phyloP scores from a whole-genome alignment of 305 asterid species.

The Rubia peregrina region DNA sequence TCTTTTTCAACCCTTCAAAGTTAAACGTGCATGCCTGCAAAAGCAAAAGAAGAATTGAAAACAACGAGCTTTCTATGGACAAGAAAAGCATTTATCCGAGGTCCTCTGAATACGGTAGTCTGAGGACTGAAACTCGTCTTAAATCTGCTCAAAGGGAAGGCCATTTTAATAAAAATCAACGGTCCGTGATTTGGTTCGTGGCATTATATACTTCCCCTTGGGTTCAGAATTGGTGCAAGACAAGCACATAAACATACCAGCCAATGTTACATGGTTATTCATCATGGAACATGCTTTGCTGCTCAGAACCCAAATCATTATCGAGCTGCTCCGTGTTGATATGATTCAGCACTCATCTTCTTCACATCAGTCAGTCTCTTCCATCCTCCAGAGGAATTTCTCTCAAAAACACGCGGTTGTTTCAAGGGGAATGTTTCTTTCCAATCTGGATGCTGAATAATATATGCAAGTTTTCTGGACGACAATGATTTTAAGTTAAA shows the following conservation, averaged over 20 bases:
- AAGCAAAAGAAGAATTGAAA: neutral
- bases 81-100: neutral
- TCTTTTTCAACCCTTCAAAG: neutral
- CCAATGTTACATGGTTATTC: neutral
- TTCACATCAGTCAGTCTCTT: constrained; percentile 8
- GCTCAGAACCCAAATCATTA: neutral
- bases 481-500: neutral
- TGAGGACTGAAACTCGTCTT: neutral
- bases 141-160: neutral
- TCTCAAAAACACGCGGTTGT: constrained; percentile 56
- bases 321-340: neutral
- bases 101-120: neutral
- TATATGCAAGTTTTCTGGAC: constrained; percentile 65
- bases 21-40: neutral
- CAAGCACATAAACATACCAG: neutral
- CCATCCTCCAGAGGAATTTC: constrained; percentile 58
- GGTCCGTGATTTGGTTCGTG: neutral
- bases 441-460: constrained; percentile 68
- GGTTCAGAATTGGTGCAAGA: neutral
- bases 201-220: neutral
- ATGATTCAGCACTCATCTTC: neutral
- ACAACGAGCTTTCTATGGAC: neutral
- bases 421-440: constrained; percentile 51
- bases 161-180: neutral
- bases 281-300: neutral